Conservation (phyloP, 1,284 basidiomycete species). For the Cystobasidium slooffiae region DNA sequence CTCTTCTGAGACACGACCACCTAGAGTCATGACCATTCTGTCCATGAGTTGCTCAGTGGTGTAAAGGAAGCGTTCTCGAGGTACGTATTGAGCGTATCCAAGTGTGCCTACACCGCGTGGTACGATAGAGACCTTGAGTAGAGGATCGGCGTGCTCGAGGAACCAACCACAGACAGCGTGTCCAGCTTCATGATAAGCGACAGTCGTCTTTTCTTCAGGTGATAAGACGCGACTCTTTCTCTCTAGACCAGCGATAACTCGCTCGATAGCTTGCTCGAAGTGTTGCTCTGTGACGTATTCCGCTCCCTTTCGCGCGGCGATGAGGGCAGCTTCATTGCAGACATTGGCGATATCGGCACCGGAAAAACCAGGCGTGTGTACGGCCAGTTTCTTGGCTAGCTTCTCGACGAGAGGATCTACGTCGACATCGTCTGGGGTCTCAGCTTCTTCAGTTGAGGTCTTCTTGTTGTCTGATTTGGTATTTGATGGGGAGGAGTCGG, state of each 20-base stretch:
- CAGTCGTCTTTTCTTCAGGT: conserved; percentile 96
- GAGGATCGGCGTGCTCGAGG: conserved; percentile 92
- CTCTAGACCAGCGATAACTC: conserved; percentile 96
- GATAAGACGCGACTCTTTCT: conserved; percentile 91
- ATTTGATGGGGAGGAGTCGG: conserved; percentile 29
- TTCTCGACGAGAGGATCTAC: conserved; percentile 65
- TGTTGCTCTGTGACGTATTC: conserved; percentile 81
- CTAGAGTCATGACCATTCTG: conserved; percentile 98
- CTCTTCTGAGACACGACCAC: conserved; percentile 96
- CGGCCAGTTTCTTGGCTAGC: conserved; percentile 88
- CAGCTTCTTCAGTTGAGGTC: conserved; percentile 34
- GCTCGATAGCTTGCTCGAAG: conserved; percentile 97
- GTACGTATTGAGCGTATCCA: conserved; percentile 81
- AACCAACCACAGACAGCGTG: conserved; percentile 99
- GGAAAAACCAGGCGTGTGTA: conserved; percentile 95
- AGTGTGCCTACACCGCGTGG: conserved; percentile 93
- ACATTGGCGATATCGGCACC: conserved; percentile 99
- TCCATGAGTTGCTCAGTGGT: conserved; percentile 93
- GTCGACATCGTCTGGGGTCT: conserved; percentile 47
- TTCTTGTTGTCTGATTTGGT: conserved; percentile 21
- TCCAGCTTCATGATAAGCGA: conserved; percentile 98
- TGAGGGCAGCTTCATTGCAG: conserved; percentile 95
- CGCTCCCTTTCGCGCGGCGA: conserved; percentile 83
- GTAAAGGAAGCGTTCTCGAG: conserved; percentile 92
- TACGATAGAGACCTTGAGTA: conserved; percentile 86